Evolutionary conservation across 2,329 filamentous ascomycete species (phyloP), one percentile per base, ranked within the genome.

Genomic region (Calycina marina): DNA sequence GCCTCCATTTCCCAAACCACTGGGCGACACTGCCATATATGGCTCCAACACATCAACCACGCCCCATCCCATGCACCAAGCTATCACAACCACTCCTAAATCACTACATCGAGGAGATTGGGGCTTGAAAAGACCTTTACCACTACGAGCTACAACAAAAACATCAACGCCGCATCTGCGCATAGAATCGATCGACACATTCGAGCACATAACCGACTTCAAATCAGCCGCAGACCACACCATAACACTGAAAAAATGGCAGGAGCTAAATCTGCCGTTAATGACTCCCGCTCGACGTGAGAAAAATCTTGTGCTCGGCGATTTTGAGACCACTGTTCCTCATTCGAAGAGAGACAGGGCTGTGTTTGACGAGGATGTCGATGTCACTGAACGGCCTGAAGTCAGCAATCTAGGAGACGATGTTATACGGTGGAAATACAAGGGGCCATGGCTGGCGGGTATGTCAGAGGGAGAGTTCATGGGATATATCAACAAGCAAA

Each of bases 181-280:
- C 42, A 60, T 96, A 44, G 75, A 73, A 47, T 69, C 78, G 38
- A 67, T 93, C 42, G 88, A 96, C 60, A 81, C 83, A 2, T 69
- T 75, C 45, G 85, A 94, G 57, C 79, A 85, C 53, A 68, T 94
- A 44, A 93, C 86, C 50, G 85, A 94, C 50, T 96, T 85, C 56
- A 67, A 73, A 41, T 85, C 81, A 22, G 80, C 85, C 0, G 70
- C 77, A 35, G 83, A 93, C 54, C 83, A 93, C 56, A 70, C 76
- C 31, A 61, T 84, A 44, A 85, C 83, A 5, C 62, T 92, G 35
- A 65, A 74, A 51, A 96, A 94, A 62, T 94, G 79, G 61, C 78
- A 84, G 52, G 82, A 93, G 54, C 64, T 94, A 53, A 67, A 72
- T 37, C 58, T 93, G 33, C 73, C 82, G 4, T 60, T 93, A 38